Evolutionary conservation across 768 basidiomycete genomes (phyloP), one percentile per base, ranked within the genome.

Genomic region (Phanerochaete sordida): DNA sequence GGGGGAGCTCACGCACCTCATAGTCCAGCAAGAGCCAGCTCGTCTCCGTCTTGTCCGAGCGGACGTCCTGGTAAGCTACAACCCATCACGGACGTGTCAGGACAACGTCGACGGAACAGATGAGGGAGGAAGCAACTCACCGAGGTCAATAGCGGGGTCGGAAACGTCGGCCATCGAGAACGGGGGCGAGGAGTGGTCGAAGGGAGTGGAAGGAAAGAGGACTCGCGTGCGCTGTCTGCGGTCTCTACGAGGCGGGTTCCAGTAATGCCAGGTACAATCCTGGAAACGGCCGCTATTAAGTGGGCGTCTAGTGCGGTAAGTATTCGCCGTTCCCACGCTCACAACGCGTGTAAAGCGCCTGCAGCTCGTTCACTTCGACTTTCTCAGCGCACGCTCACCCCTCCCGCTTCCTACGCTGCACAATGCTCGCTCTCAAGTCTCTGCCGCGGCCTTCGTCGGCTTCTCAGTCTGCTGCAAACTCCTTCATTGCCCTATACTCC

Each of bases 1-100:
- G 19, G 54, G 33, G 21, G 13, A 23, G 11, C 15, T 33, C 8
- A 35, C 79, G 69, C 65, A 85, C 87, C 78, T 90, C 88, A 73
- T 98, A 98, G 72, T 96, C 91, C 59, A 97, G 75, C 58, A 98
- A 78, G 47, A 95, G 70, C 94, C 94, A 98, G 72, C 91, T 97
- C 31, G 86, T 90, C 30, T 91, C 90, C 39, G 86, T 80, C 70
- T 94, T 94, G 80, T 92, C 87, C 62, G 79, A 81, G 65, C 95
- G 87, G 57, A 97, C 88, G 65, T 94, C 90, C 72, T 84, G 79
- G 80, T 97, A 96, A 31, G 93, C 95, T 93, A 71, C 39, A 30
- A 59, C 60, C 6, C 33, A 35, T 13, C 47, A 31, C 35, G 43
- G 6, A 27, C 57, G 58, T 49, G 59, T 68, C 62, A 62, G 39